Conservation (phyloP, 306 rosid species). For the Lotus japonicus region DNA sequence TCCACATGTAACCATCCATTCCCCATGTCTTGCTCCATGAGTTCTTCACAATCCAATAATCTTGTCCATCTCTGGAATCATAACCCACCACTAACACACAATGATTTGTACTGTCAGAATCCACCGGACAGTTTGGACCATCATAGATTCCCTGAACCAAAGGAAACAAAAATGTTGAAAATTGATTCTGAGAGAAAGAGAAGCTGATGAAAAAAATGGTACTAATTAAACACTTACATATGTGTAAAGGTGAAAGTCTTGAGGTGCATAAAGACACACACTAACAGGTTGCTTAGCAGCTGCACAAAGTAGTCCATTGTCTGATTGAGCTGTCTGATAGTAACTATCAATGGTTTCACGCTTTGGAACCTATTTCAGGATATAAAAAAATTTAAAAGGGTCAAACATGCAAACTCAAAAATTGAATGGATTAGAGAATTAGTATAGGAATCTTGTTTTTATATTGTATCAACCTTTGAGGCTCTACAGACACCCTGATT, state of each 20-base stretch:
- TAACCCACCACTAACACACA: slow-evolving; percentile 45
- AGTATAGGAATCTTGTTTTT: not conserved
- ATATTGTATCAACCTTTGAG: not conserved
- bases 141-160: slow-evolving; percentile 42
- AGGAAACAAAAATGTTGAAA: too few relatives aligned
- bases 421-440: not conserved
- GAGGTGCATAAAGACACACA: slow-evolving; percentile 21
- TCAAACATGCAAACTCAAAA: not conserved
- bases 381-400: not conserved
- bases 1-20: slow-evolving; percentile 36
- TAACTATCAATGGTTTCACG: slow-evolving; percentile 11
- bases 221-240: too few relatives aligned
- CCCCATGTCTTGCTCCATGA: slow-evolving; percentile 50
- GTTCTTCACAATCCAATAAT: slow-evolving; percentile 61
- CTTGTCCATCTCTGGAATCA: slow-evolving; percentile 24
- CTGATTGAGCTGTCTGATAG: slow-evolving; percentile 32
- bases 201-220: too few relatives aligned
- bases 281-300: slow-evolving; percentile 39
- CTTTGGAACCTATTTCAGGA: not conserved
- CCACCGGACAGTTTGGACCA: slow-evolving; percentile 5
- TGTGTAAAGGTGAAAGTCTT: slow-evolving; percentile 32
- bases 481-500: slow-evolving; percentile 28
- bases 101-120: not conserved
- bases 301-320: slow-evolving; percentile 35
- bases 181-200: too few relatives aligned